These are phyloP conservation scores for Candida nemodendra DNA, from an alignment of 805 yeast genomes.

Conservation along the genomic window DNA sequence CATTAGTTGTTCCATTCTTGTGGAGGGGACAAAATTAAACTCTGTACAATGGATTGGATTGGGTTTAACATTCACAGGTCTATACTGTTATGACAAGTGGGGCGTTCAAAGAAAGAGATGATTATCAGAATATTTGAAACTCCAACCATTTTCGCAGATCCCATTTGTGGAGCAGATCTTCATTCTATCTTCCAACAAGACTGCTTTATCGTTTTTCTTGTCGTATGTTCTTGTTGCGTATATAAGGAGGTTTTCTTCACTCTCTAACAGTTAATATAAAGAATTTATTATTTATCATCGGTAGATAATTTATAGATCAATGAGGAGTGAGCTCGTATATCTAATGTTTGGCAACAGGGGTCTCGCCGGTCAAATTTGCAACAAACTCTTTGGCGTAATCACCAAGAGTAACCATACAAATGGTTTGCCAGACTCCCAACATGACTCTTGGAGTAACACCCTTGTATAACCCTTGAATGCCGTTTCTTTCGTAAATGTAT, in stretches of 20 bases:
- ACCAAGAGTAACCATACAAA: constrained; percentile 97
- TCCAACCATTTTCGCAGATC: no score
- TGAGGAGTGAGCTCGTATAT: no score
- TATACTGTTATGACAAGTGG: constrained; percentile 75
- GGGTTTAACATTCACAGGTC: constrained; percentile 53
- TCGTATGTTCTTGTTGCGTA: constrained; percentile 2
- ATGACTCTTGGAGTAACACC: constrained; percentile 98
- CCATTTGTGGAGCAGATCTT: no score
- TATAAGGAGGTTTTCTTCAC: background rate
- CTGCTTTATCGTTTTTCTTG: no score
- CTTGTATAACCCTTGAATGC: constrained; percentile 86
- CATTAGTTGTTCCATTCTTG: constrained; percentile 60
- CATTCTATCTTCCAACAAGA: no score
- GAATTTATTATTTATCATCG: background rate
- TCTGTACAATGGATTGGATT: constrained; percentile 51
- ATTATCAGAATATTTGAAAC: background rate
- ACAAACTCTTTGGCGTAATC: constrained; percentile 82
- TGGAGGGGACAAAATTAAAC: constrained; percentile 52
- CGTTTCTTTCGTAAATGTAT: constrained; percentile 80
- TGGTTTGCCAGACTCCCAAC: constrained; percentile 96
- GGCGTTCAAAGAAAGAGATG: constrained; percentile 36
- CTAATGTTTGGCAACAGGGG: constrained; percentile 37
- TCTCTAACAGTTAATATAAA: background rate
- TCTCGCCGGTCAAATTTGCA: constrained; percentile 59
- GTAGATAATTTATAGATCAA: no score